These are phyloP conservation scores for Russula griseocarnosa DNA, from an alignment of 768 basidiomycete genomes.

Conservation along the genomic window DNA sequence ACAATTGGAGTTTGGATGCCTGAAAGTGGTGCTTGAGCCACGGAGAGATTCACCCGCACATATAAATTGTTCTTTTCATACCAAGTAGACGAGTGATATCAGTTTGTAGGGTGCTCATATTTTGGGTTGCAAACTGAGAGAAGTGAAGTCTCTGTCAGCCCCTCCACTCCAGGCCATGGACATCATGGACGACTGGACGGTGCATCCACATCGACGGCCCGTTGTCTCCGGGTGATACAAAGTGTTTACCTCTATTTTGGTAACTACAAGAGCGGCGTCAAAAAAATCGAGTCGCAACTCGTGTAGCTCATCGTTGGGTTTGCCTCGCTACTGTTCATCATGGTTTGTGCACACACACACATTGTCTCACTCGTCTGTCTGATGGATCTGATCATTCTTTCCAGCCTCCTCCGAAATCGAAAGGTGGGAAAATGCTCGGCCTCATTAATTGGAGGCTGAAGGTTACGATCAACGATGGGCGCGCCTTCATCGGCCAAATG, in stretches of 20 bases:
- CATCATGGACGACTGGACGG: too few species aligned
- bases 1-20: conserved; percentile 59
- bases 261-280: background rate
- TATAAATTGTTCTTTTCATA: conserved; percentile 31
- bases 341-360: conserved; percentile 27
- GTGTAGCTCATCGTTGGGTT: conserved; percentile 30
- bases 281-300: conserved; percentile 19
- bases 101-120: conserved; percentile 37
- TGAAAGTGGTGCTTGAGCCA: conserved; percentile 29
- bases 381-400: conserved; percentile 7
- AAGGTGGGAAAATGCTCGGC: conserved; percentile 96
- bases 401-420: conserved; percentile 92
- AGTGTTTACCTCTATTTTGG: conserved; percentile 20
- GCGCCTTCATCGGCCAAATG: conserved; percentile 95
- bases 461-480: conserved; percentile 96
- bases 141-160: background rate
- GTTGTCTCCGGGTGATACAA: background rate
- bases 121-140: background rate
- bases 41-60: conserved; percentile 1
- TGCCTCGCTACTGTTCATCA: conserved; percentile 22
- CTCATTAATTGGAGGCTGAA: conserved; percentile 98
- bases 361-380: background rate
- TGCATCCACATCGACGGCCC: background rate
- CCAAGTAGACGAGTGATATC: conserved; percentile 50
- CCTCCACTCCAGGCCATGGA: too few species aligned